Conservation (phyloP, 208 protist genomes). For the Borovskyia barvae region DNA sequence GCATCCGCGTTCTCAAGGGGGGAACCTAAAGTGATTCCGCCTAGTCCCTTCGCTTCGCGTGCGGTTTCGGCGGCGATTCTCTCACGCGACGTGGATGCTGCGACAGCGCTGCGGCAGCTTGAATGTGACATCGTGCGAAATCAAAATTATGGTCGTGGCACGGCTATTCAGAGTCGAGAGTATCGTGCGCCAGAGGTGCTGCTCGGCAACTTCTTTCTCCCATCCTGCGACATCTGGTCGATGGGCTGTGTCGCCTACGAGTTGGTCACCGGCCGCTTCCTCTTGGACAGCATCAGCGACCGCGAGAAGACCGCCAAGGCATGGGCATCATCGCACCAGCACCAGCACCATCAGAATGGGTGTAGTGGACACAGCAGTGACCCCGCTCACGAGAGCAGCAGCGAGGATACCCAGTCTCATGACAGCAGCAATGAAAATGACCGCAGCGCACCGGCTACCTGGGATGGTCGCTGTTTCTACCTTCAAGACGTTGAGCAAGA, state of each 20-base stretch:
- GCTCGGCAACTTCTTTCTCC: constrained; percentile 55
- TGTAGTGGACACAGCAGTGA: too few species aligned
- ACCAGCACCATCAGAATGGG: neutral
- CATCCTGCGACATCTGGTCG: constrained; percentile 75
- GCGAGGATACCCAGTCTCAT: too few species aligned
- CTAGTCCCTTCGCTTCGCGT: too few species aligned
- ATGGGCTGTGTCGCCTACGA: constrained; percentile 82
- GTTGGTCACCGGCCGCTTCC: constrained; percentile 59
- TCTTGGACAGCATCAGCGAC: constrained; percentile 49
- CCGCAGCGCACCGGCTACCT: too few species aligned
- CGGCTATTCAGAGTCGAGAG: constrained; percentile 67
- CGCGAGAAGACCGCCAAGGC: constrained; percentile 1
- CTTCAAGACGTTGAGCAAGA: constrained; percentile 46
- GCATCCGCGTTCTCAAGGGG: too few species aligned
- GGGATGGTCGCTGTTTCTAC: constrained; percentile 21
- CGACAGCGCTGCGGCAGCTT: constrained; percentile 18
- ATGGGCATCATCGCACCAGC: neutral
- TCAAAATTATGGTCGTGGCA: constrained; percentile 40
- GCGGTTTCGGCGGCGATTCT: too few species aligned
- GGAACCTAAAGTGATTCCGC: too few species aligned
- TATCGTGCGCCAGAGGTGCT: constrained; percentile 81
- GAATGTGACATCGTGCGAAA: constrained; percentile 39
- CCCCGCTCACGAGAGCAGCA: too few species aligned
- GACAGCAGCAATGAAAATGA: neutral
- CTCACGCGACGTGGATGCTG: too few species aligned